Evolutionary conservation across 2,329 filamentous ascomycete species (phyloP), one percentile per base, ranked within the genome.

Genomic region (Colletotrichum sp.): DNA sequence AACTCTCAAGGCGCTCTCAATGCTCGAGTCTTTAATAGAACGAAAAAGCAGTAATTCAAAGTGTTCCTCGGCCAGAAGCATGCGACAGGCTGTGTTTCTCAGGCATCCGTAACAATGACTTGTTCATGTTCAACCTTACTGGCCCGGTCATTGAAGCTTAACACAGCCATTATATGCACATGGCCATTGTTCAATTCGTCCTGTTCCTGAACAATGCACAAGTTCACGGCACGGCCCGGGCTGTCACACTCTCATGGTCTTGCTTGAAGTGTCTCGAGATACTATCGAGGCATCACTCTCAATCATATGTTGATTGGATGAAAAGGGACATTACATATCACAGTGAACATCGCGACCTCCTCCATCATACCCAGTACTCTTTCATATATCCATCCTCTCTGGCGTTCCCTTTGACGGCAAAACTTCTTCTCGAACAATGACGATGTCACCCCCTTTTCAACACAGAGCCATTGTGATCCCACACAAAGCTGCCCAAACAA

Each of bases 131-230:
- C 44, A 49, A 13, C n/a, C 19, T 49, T 4, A 7, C n/a, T 49
- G 2, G 44, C 39, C 39, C 0, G 9, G 6, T 44, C 16, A 52
- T 22, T 13, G n/a, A 52, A 52, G 44, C 44, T 3, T 0, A 13
- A 13, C 6, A 52, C 39, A 49, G 39, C 19, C 39, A 0, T 49
- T 1, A 12, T 52, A 3, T 8, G n/a, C n/a, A 52, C 11, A 52
- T 1, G 0, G 44, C 0, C 44, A 1, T 22, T 52, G n/a, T 52
- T 52, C n/a, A 25, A 7, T 13, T 7, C 44, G 1, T 0, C n/a
- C 0, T 22, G 0, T 49, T 3, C 44, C 11, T 8, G 44, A 25
- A 52, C n/a, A 22, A 52, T 22, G 11, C 44, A 52, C 11, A 22
- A 52, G 19, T 52, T 52, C 44, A 2, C 2, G n/a, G n/a, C n/a